These are phyloP conservation scores for Glonium stellatum DNA, from an alignment of 495 filamentous ascomycete species.

Conservation along the genomic window DNA sequence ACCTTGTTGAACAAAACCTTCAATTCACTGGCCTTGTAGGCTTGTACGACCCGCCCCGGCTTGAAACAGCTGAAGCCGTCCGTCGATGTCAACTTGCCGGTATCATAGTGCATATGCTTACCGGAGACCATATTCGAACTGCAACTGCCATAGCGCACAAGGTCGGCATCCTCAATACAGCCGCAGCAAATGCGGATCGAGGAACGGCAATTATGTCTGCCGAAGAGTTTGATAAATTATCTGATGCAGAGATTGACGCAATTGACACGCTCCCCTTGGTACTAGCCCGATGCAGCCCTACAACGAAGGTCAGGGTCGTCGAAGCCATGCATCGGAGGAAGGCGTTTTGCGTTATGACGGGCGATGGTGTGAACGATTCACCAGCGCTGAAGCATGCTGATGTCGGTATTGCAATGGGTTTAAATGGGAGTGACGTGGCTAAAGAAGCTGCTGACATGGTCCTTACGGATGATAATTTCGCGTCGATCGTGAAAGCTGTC, in stretches of 20 bases:
- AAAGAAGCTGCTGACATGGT: conserved; percentile 74
- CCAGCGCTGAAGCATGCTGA: conserved; percentile 70
- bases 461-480: conserved; percentile 74
- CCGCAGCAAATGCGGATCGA: conserved; percentile 6
- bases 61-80: conserved; percentile 53
- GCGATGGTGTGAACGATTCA: conserved; percentile 78
- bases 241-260: conserved; percentile 49
- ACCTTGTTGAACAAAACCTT: conserved; percentile 52
- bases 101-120: conserved; percentile 54
- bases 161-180: conserved; percentile 36
- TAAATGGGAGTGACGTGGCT: conserved; percentile 66
- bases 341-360: conserved; percentile 67
- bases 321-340: conserved; percentile 57
- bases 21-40: conserved; percentile 59
- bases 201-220: conserved; percentile 53
- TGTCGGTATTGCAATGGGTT: conserved; percentile 74
- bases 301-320: conserved; percentile 68
- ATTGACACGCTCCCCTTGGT: conserved; percentile 57
- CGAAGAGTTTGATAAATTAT: conserved; percentile 54
- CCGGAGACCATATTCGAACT: conserved; percentile 52
- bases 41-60: conserved; percentile 64
- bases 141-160: conserved; percentile 50
- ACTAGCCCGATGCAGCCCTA: conserved; percentile 61
- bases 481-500: conserved; percentile 67
- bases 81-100: conserved; percentile 48